Conservation (phyloP, 192 early-diverging fungal genomes). For the Coemansia sp. region DNA sequence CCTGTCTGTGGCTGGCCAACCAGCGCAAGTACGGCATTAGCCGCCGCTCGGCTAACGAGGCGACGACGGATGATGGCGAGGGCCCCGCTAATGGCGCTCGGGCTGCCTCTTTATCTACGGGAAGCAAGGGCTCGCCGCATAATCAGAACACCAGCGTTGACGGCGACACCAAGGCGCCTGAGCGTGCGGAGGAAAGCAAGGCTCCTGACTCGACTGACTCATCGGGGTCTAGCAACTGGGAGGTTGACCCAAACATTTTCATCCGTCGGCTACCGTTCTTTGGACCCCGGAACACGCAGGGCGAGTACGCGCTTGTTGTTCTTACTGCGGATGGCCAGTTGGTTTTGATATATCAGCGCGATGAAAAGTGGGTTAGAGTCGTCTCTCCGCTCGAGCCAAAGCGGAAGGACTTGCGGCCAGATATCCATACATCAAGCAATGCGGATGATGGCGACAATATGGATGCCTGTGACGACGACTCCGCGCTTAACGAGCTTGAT, state of each 20-base stretch:
- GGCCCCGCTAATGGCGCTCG: neutral
- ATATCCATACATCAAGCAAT: neutral
- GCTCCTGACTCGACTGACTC: neutral
- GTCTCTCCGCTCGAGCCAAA: slow-evolving; percentile 43
- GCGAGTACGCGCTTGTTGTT: slow-evolving; percentile 53
- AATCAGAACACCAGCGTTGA: neutral
- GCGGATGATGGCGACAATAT: neutral
- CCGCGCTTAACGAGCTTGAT: neutral
- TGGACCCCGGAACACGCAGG: slow-evolving; percentile 56
- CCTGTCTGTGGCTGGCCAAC: slow-evolving; percentile 51
- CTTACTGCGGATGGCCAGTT: slow-evolving; percentile 53
- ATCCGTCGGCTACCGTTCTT: slow-evolving; percentile 55
- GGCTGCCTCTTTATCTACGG: slow-evolving; percentile 11
- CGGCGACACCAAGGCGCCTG: neutral
- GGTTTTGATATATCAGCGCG: slow-evolving; percentile 55
- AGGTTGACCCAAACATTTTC: slow-evolving; percentile 36
- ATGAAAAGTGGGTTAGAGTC: slow-evolving; percentile 49
- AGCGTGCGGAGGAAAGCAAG: neutral
- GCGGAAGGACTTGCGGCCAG: slow-evolving; percentile 17
- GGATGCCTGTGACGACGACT: neutral
- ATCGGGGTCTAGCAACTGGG: slow-evolving; percentile 21
- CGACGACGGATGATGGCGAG: neutral
- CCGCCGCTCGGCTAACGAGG: slow-evolving; percentile 17
- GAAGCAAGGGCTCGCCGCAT: neutral
- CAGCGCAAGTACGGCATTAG: slow-evolving; percentile 57